A percentile compares a stretch with the other conserved stretches of the same genome.
Evolutionary conservation across 257 asterid genomes (phyloP).

Genomic region (Salvia miltiorrhiza): DNA sequence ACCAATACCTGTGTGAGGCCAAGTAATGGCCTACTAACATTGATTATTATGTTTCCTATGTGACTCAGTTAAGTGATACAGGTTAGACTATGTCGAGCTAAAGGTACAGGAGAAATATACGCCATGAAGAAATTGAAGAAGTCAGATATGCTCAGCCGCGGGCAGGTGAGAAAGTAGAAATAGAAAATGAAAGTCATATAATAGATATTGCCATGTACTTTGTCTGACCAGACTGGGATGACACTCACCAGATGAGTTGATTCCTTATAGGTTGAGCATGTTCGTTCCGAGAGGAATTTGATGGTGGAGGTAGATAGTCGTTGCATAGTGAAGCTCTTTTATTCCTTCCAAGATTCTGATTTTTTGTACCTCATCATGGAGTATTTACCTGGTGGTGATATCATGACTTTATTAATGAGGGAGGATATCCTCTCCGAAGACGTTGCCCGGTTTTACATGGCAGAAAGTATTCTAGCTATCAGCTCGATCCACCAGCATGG

Average conservation of each 20-base stretch:
- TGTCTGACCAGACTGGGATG: not conserved
- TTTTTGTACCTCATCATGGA: constrained; percentile 93
- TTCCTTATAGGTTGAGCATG: constrained; percentile 86
- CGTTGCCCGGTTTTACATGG: constrained; percentile 90
- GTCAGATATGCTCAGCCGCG: constrained; percentile 96
- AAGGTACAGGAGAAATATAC: constrained; percentile 76
- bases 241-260: not conserved
- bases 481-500: constrained; percentile 89
- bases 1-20: not conserved
- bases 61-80: constrained; percentile 39
- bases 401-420: constrained; percentile 95
- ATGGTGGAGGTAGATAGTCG: constrained; percentile 98
- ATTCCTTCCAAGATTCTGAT: constrained; percentile 95
- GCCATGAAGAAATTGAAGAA: constrained; percentile 97
- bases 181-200: not conserved
- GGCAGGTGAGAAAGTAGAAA: constrained; percentile 59
- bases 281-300: constrained; percentile 94
- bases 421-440: constrained; percentile 86
- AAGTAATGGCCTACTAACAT: not conserved
- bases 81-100: constrained; percentile 95
- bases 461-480: constrained; percentile 87
- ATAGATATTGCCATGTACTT: constrained; percentile 1
- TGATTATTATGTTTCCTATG: not conserved
- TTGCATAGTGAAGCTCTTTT: constrained; percentile 89
- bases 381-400: constrained; percentile 97